phyloP scores from a whole-genome alignment of 2,329 filamentous ascomycete species.

The Grosmannia huntii region DNA sequence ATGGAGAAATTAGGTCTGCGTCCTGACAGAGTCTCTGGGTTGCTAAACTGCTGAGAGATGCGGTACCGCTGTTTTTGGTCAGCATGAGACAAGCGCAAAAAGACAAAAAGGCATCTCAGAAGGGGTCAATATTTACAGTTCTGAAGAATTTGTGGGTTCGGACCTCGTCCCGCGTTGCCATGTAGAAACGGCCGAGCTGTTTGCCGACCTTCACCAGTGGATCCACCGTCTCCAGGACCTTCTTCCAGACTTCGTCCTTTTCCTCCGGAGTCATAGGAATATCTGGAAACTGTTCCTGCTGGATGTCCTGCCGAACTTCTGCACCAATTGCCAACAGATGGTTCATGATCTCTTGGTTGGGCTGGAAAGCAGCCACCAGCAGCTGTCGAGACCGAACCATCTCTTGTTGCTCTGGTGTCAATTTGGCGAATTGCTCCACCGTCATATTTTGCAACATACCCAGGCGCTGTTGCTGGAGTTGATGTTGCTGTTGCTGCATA shows the following conservation, averaged over 20 bases:
- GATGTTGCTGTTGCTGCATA: conserved; percentile 10
- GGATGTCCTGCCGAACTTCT: conserved; percentile 22
- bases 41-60: conserved; percentile 38
- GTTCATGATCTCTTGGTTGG: conserved; percentile 24
- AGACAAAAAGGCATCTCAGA: not conserved
- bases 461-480: conserved; percentile 14
- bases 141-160: conserved; percentile 40
- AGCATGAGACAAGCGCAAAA: not conserved
- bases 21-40: conserved; percentile 31
- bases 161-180: conserved; percentile 31
- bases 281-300: conserved; percentile 28
- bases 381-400: conserved; percentile 15
- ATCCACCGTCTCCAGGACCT: conserved; percentile 26
- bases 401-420: conserved; percentile 29
- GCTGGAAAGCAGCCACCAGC: conserved; percentile 14
- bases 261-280: conserved; percentile 34
- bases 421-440: conserved; percentile 25
- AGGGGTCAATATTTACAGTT: conserved; percentile 27
- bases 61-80: conserved; percentile 32
- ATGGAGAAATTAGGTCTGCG: conserved; percentile 40
- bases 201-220: conserved; percentile 33
- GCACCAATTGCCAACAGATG: conserved; percentile 18
- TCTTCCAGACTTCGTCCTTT: conserved; percentile 29
- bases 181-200: conserved; percentile 22
- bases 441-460: conserved; percentile 17